phyloP scores from a whole-genome alignment of 352 stramenopile species.

The Pythium coloratum region DNA sequence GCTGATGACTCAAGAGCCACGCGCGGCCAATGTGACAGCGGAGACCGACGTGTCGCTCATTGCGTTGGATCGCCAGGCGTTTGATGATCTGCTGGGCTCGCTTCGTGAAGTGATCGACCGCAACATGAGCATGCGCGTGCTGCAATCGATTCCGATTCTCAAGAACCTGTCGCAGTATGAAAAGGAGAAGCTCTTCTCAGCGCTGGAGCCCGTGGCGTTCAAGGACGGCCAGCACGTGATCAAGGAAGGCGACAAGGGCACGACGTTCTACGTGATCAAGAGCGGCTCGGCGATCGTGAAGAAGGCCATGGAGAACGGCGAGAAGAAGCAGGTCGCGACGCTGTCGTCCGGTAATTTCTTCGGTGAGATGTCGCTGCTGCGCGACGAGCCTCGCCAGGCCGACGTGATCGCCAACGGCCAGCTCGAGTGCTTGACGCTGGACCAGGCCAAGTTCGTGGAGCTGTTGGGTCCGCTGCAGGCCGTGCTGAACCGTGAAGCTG shows the following conservation, averaged over 20 bases:
- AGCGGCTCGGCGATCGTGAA: constrained; percentile 56
- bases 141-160: constrained; percentile 72
- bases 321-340: constrained; percentile 55
- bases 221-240: constrained; percentile 69
- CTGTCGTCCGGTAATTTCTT: constrained; percentile 64
- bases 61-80: constrained; percentile 84
- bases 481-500: constrained; percentile 34
- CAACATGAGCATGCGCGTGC: constrained; percentile 82
- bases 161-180: constrained; percentile 64
- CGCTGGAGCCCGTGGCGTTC: constrained; percentile 53
- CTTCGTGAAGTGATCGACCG: constrained; percentile 79
- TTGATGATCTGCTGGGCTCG: constrained; percentile 81
- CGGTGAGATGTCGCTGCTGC: constrained; percentile 71
- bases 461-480: constrained; percentile 77
- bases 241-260: constrained; percentile 64
- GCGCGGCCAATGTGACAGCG: constrained; percentile 80
- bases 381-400: constrained; percentile 55
- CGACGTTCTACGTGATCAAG: constrained; percentile 84
- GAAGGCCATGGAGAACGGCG: constrained; percentile 38
- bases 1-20: constrained; percentile 91
- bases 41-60: constrained; percentile 68
- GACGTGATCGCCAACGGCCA: constrained; percentile 67
- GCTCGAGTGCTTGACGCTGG: constrained; percentile 89
- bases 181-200: constrained; percentile 62
- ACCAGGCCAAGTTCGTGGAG: constrained; percentile 84